Evolutionary conservation across 2,329 filamentous ascomycete species (phyloP).

Genomic region (Periglandula ipomoeae): DNA sequence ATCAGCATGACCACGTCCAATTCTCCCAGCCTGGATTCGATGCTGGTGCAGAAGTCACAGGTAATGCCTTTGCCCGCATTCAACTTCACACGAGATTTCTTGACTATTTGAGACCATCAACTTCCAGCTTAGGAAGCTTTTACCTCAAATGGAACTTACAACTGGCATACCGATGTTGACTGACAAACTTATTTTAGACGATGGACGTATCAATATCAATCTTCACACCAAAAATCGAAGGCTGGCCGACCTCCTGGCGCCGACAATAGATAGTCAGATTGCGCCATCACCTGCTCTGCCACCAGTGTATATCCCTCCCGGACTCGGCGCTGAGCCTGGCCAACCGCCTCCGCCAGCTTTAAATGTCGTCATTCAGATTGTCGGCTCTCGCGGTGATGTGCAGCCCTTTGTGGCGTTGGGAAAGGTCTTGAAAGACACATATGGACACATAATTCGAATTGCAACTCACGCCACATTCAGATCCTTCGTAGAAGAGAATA

Average conservation of each 20-base stretch:
- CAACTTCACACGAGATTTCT: neutral
- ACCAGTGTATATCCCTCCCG: constrained; percentile 64
- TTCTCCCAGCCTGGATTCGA: constrained; percentile 55
- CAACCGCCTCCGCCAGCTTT: constrained; percentile 49
- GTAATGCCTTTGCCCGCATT: constrained; percentile 21
- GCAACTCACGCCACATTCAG: constrained; percentile 65
- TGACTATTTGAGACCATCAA: neutral
- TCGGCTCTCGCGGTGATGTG: constrained; percentile 66
- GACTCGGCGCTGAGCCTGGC: constrained; percentile 53
- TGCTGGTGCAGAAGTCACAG: constrained; percentile 50
- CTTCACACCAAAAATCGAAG: constrained; percentile 62
- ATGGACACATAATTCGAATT: constrained; percentile 63
- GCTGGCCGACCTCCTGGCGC: constrained; percentile 58
- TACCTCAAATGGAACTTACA: neutral
- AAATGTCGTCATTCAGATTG: constrained; percentile 67
- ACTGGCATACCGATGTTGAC: neutral
- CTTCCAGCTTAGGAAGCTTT: neutral
- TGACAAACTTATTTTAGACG: constrained; percentile 34
- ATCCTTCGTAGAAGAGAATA: constrained; percentile 58
- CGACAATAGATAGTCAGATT: constrained; percentile 50
- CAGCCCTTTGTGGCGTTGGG: constrained; percentile 68
- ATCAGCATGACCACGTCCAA: constrained; percentile 44
- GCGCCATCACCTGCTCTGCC: constrained; percentile 43
- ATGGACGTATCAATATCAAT: constrained; percentile 72
- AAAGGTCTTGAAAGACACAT: constrained; percentile 51